Conservation (phyloP, 169 alveolate genomes). For the Blepharisma undulans region DNA sequence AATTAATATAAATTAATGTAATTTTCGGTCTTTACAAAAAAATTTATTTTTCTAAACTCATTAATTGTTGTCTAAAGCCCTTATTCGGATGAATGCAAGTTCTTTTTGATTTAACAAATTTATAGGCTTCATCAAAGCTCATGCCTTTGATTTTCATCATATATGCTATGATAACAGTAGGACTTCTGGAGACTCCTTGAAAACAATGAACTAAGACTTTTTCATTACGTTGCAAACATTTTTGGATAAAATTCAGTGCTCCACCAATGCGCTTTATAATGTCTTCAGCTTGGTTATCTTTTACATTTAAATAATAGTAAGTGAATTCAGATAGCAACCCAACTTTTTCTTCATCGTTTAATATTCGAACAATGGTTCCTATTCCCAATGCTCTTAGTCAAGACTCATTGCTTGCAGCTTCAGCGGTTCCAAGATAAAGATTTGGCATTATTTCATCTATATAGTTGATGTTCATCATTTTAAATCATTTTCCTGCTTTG, state of each 20-base stretch:
- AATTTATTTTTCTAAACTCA: too few relatives aligned
- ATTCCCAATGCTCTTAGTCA: background rate
- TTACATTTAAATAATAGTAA: background rate
- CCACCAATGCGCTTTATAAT: background rate
- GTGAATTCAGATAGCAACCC: background rate
- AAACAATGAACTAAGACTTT: constrained; percentile 77
- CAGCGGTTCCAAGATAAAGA: background rate
- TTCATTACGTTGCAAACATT: constrained; percentile 22
- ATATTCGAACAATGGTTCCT: background rate
- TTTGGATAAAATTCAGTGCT: constrained; percentile 56
- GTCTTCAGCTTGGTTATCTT: background rate
- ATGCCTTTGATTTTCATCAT: too few relatives aligned
- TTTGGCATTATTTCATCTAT: background rate
- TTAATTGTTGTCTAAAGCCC: too few relatives aligned
- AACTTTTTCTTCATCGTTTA: background rate
- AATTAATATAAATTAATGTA: too few relatives aligned
- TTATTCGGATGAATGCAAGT: too few relatives aligned
- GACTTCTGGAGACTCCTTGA: constrained; percentile 73
- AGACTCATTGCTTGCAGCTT: background rate
- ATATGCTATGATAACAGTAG: constrained; percentile 73
- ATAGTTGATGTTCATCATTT: too few relatives aligned
- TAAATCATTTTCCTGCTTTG: too few relatives aligned
- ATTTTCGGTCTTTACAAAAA: too few relatives aligned
- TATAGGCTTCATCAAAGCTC: too few relatives aligned
- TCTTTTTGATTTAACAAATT: too few relatives aligned